Percentiles rank a stretch among this genome's conserved stretches.
Conservation (phyloP, 2,329 filamentous ascomycete species). For the Tolypocladium cylindrosporum region DNA sequence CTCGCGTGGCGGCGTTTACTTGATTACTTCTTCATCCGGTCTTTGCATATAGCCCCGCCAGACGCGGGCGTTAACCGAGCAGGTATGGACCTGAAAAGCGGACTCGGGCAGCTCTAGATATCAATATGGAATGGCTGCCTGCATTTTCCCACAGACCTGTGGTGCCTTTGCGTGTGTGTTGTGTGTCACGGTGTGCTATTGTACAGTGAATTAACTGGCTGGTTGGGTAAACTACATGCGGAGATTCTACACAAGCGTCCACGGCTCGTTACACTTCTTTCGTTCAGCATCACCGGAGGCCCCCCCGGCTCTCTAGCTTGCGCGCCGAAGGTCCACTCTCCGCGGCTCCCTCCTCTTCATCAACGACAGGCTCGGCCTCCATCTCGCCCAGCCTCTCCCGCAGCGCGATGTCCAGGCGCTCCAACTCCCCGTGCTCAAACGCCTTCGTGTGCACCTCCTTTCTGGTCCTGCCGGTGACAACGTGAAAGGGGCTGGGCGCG, state of each 20-base stretch:
- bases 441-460: constrained; percentile 1
- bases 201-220: not conserved
- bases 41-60: not conserved
- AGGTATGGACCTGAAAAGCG: not conserved
- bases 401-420: constrained; percentile 3
- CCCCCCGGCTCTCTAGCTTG: not conserved
- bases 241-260: not conserved
- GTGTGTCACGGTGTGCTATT: not conserved
- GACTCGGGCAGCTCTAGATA: not conserved
- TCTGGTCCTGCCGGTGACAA: not conserved
- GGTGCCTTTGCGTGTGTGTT: no score
- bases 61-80: not conserved
- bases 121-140: not conserved
- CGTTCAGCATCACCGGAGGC: not conserved
- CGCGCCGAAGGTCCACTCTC: not conserved
- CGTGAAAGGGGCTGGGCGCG: constrained; percentile 4
- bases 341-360: not conserved
- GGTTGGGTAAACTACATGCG: not conserved
- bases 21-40: not conserved
- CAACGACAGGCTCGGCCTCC: not conserved
- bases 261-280: not conserved
- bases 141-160: not conserved
- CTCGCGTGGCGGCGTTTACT: not conserved
- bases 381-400: not conserved
- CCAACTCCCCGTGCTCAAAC: not conserved